phyloP scores from a whole-genome alignment of 2,329 filamentous ascomycete genomes.

The Harringtonia aguacate region DNA sequence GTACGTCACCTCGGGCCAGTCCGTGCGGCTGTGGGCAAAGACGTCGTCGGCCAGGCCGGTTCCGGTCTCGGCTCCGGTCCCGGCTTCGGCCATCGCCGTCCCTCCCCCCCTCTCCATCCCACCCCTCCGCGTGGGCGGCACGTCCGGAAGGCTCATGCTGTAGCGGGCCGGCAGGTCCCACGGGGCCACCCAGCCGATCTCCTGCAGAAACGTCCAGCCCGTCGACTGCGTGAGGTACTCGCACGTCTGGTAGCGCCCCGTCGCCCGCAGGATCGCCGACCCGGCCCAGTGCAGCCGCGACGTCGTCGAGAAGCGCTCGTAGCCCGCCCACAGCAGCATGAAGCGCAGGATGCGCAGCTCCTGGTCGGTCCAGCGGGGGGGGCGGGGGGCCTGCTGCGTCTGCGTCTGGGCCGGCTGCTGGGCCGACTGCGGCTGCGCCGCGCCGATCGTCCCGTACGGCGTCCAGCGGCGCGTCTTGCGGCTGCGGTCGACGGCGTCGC shows the following conservation, averaged over 20 bases:
- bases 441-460: slow-evolving; percentile 35
- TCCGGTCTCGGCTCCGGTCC: not conserved
- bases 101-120: slow-evolving; percentile 24
- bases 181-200: slow-evolving; percentile 59
- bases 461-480: slow-evolving; percentile 38
- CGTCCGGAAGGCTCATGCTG: slow-evolving; percentile 41
- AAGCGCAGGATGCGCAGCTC: slow-evolving; percentile 54
- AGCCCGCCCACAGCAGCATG: slow-evolving; percentile 56
- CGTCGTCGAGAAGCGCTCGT: slow-evolving; percentile 37
- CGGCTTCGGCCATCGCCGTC: not conserved
- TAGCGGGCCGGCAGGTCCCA: slow-evolving; percentile 61
- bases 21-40: slow-evolving; percentile 39
- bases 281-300: slow-evolving; percentile 51
- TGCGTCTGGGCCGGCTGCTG: not conserved
- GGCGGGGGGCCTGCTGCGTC: slow-evolving; percentile 6
- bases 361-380: slow-evolving; percentile 29
- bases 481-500: slow-evolving; percentile 37
- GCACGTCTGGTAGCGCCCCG: slow-evolving; percentile 45
- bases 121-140: slow-evolving; percentile 30
- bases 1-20: slow-evolving; percentile 53
- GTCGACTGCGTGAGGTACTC: slow-evolving; percentile 32
- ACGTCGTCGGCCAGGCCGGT: slow-evolving; percentile 27
- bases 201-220: slow-evolving; percentile 61
- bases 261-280: slow-evolving; percentile 50
- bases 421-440: not conserved